Evolutionary conservation across 2,329 filamentous ascomycete genomes (phyloP), one percentile per base, ranked within the genome.

Genomic region (Colletotrichum spinosum): DNA sequence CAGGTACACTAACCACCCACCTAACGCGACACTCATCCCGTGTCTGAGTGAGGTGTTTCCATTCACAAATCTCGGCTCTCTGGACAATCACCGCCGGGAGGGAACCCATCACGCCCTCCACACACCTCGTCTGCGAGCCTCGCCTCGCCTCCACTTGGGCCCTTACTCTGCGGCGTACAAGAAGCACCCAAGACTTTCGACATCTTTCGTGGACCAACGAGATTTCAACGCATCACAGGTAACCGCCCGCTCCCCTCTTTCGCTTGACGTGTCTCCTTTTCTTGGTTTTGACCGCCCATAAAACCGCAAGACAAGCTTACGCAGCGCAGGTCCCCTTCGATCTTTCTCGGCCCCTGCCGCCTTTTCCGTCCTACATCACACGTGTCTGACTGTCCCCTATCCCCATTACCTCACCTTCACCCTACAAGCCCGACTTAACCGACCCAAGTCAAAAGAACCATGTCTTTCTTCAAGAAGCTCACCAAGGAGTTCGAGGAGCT

Each of bases 381-480:
- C 58, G 51, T 45, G 15, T 46, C 58, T 42, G 33, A 44, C 35
- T 25, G 25, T 25, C 25, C 25, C 34, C 42, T 49, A 53, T 60
- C 55, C 39, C 45, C 61, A 60, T 57, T 35, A 38, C 33, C 56
- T 59, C 55, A 35, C 60, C 48, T 25, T 49, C 59, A 38, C 33
- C 56, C 53, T 41, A 35, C 60, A 48, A n/a, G 41, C 59, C 42
- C 58, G 39, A 35, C 46, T n/a, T 59, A 57, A 41, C 56, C 52
- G 60, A 41, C 52, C 37, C 62, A n/a, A 50, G 48, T 51, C 56
- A 62, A 52, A 42, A 46, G 17, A 54, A 56, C 57, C 68, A 83
- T 82, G 80, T 82, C 80, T 41, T 82, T 82, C 71, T 78, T 81
- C 72, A 79, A 78, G 68, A 80, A 80, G 70, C 70, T 82, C 52